Evolutionary conservation across 2,329 filamentous ascomycete genomes (phyloP), one percentile per base, ranked within the genome.

Genomic region (Fusarium subtropicale): DNA sequence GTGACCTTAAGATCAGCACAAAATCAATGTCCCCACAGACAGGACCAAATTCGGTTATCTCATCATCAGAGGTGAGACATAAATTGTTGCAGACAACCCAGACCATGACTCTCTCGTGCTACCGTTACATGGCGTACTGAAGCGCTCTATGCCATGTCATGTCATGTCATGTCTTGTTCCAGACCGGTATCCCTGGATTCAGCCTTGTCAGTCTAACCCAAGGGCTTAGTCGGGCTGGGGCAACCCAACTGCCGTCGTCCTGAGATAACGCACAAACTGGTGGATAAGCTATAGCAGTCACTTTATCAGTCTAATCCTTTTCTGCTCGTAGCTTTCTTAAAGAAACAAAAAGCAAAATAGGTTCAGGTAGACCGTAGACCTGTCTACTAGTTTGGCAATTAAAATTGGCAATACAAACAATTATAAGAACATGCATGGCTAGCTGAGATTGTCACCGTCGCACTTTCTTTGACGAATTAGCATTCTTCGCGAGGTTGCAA

Each of bases 11-110:
- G 16, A 33, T 33, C 12, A 33, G 31, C 31, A 33, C 4, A 33
- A 3, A 22, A 22, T 22, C 20, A 22, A 22, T 22, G 20, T 9
- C 5, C 36, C n/a, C 16, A n/a, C n/a, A 22, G 8, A 30, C 18
- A n/a, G 13, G 11, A 15, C 50, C 38, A 20, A 15, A n/a, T 54
- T 33, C 18, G 15, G 30, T 1, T 46, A 44, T 45, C 51, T 31
- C 33, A 18, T n/a, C 20, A 28, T 44, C 16, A 7, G 16, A 38
- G 26, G 24, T 64, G 60, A 59, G 30, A 46, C 52, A 18, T 55
- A 33, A 18, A 55, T 18, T 28, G 52, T 34, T 46, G 39, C 39
- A 34, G 16, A 7, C 24, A 3, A 55, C 11, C 34, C 11, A 36
- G 28, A 36, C 47, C 15, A 7, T 26, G 31, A 26, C 11, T n/a